Evolutionary conservation across 2,329 filamentous ascomycete genomes (phyloP), one percentile per base, ranked within the genome.

Genomic region (Cordyceps cateniannulata): DNA sequence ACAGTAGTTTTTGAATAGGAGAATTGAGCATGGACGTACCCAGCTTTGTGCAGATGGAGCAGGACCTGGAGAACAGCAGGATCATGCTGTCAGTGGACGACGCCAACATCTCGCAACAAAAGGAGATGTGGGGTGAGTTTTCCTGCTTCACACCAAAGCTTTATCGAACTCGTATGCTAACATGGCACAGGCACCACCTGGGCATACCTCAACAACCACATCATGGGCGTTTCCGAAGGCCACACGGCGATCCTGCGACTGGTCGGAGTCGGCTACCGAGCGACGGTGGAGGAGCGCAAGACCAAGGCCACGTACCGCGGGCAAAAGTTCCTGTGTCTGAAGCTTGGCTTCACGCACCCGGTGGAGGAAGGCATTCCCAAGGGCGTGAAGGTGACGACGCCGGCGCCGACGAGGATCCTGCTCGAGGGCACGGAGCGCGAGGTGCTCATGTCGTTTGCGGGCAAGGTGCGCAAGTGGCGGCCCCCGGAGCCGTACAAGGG

Each of bases 401-500:
- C 95, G 42, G 89, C 96, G 74, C 92, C 93, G 47, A 99, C 95
- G 38, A 86, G 93, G 62, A 91, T 99, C 66, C 77, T 99, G 68
- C 78, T 99, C 44, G 92, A 99, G 78, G 92, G 95, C 9, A 82
- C 88, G 57, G 85, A 98, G 72, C 92, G 91, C 72, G 88, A 96
- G 75, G 83, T 87, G 53, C 86, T 99, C 65, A 95, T 92, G 82
- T 87, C 89, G 62, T 97, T 98, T 75, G 95, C 95, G 20, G 95
- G 95, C 0, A 81, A 87, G 68, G 96, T 99, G 67, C 83, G 91
- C 68, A 84, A 81, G 75, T 98, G 93, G 93, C 87, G 95, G 72
- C 84, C 84, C 65, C 95, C 95, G 32, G 95, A 99, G 78, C 95
- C 95, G 66, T 99, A 99, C 77, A 99, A 99, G 85, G 95, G 95